A percentile compares a stretch with the other conserved stretches of the same genome.
Evolutionary conservation across 306 rosid species (phyloP).

Genomic region (Trifolium subterraneum): DNA sequence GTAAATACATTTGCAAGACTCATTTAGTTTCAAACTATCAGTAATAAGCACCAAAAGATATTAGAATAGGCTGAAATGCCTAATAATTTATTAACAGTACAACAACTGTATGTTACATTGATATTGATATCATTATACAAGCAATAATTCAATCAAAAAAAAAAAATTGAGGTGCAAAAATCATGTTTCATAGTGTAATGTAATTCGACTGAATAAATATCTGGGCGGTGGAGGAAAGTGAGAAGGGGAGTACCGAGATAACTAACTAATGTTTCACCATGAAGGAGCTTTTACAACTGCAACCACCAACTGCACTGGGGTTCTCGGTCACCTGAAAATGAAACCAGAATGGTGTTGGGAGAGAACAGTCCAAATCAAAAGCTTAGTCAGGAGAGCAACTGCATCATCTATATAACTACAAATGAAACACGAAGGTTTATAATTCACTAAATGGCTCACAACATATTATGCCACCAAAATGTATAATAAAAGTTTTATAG

Average conservation of each 20-base stretch:
- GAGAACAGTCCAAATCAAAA: slow-evolving; percentile 13
- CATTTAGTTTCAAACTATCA: background rate
- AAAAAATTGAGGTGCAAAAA: slow-evolving; percentile 23
- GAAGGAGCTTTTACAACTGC: slow-evolving; percentile 94
- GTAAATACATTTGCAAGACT: slow-evolving; percentile 1
- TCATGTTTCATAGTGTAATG: slow-evolving; percentile 4
- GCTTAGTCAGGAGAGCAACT: slow-evolving; percentile 3
- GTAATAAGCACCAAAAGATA: background rate
- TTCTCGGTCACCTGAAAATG: slow-evolving; percentile 76
- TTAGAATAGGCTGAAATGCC: slow-evolving; percentile 23
- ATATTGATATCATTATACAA: slow-evolving; percentile 36
- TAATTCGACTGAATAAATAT: background rate
- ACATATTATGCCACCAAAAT: background rate
- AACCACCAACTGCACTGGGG: slow-evolving; percentile 97
- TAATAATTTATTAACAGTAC: slow-evolving; percentile 23
- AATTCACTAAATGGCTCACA: slow-evolving; percentile 6
- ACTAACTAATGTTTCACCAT: slow-evolving; percentile 75
- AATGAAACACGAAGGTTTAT: background rate
- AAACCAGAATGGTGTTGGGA: slow-evolving; percentile 41
- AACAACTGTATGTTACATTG: slow-evolving; percentile 32
- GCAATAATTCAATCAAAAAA: slow-evolving; percentile 31
- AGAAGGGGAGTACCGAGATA: slow-evolving; percentile 1
- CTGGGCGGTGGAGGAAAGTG: slow-evolving; percentile 12
- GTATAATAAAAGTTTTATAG: background rate
- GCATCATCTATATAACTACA: slow-evolving; percentile 13